Evolutionary conservation across 441 rosid genomes (phyloP), one percentile per base, ranked within the genome.

Genomic region (Eugenia klotzschiana): DNA sequence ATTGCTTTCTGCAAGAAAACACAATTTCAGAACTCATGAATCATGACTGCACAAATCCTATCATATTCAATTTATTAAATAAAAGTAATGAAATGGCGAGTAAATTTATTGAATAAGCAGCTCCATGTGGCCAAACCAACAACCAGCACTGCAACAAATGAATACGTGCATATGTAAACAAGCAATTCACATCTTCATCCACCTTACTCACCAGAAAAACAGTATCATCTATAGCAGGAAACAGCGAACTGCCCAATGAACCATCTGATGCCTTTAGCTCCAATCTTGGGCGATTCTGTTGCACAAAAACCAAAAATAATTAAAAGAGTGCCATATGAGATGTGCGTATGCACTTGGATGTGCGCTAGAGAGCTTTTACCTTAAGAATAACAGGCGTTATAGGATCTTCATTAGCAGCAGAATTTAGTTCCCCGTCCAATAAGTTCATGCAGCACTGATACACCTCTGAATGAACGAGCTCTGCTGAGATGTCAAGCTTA

Each of bases 401-500:
- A 80, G 86, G 56, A 23, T 87, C 95, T 79, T 87, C 91, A 81
- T 81, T 57, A 27, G 43, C 84, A 85, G 88, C 77, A 64, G 85
- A 86, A 83, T 83, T 82, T 81, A 87, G 90, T 84, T 90, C 90
- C 41, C 82, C 79, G 50, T 84, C 86, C 73, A 93, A 79, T 82
- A 91, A 85, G 85, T 87, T 87, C 87, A 89, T 87, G 84, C 91
- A 90, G 86, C 86, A 88, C 83, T 83, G 83, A 86, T 82, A 91
- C 91, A 94, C 81, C 88, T 94, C 98, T 1, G 93, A 86, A 86
- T 90, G 91, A 77, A 94, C 89, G 85, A 97, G 98, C 83, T 95
- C 95, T 55, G 89, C 83, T 8, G 99, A 94, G 84, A 97, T 89
- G 90, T 97, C 98, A 81, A 97, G 92, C 90, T 91, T 94, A 58